Conservation (phyloP, 495 filamentous ascomycete genomes). For the Jackrogersella minutella region DNA sequence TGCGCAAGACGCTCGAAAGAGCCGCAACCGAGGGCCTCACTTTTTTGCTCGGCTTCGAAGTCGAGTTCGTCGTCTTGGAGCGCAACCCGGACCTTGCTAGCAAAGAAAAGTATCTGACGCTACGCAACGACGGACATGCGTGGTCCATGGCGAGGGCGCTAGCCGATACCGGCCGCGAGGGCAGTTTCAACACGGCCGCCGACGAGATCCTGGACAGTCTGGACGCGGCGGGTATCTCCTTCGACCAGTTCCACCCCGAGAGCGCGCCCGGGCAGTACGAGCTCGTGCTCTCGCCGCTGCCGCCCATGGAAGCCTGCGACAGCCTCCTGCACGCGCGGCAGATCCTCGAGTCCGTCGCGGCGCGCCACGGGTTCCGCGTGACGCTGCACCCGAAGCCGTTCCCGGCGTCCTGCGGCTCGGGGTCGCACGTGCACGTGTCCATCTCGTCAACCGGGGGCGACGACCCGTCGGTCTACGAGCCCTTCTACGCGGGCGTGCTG, state of each 20-base stretch:
- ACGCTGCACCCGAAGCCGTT: slow-evolving; percentile 81
- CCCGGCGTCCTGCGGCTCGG: slow-evolving; percentile 65
- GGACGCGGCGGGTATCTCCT: slow-evolving; percentile 72
- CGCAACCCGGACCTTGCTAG: slow-evolving; percentile 38
- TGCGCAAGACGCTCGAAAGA: slow-evolving; percentile 61
- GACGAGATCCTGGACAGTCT: slow-evolving; percentile 66
- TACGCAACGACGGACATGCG: slow-evolving; percentile 61
- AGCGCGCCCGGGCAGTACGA: slow-evolving; percentile 80
- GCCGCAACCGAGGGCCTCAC: slow-evolving; percentile 54
- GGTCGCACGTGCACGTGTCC: slow-evolving; percentile 73
- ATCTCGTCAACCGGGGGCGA: slow-evolving; percentile 54
- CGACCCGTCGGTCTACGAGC: slow-evolving; percentile 52
- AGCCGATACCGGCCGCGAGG: slow-evolving; percentile 50
- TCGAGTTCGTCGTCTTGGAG: slow-evolving; percentile 78
- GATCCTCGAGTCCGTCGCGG: slow-evolving; percentile 67
- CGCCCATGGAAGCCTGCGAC: slow-evolving; percentile 76
- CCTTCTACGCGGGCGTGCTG: slow-evolving; percentile 74
- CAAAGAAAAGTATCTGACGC: slow-evolving; percentile 38
- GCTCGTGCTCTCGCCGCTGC: slow-evolving; percentile 71
- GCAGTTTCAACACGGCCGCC: slow-evolving; percentile 38
- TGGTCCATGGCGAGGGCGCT: slow-evolving; percentile 68
- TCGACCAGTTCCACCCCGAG: slow-evolving; percentile 83
- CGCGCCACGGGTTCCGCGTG: slow-evolving; percentile 68
- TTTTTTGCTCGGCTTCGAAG: slow-evolving; percentile 79
- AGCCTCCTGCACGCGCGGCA: slow-evolving; percentile 75